phyloP scores from a whole-genome alignment of 306 rosid species.

The Prunus mongolica region DNA sequence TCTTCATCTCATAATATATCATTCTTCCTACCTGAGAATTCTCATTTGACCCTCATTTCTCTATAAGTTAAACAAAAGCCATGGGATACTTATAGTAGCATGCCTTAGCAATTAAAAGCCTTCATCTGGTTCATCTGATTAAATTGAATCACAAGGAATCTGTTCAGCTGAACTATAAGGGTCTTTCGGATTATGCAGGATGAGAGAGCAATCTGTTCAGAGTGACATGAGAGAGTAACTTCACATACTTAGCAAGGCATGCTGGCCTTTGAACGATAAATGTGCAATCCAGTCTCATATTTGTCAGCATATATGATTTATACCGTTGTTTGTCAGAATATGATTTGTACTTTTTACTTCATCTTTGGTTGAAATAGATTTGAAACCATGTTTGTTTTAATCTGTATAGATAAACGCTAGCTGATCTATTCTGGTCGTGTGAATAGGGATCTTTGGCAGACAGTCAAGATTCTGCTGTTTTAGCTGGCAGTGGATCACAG shows the following conservation, averaged over 20 bases:
- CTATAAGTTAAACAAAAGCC: too few relatives aligned
- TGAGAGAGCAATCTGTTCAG: too few relatives aligned
- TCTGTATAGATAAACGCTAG: conserved; percentile 5
- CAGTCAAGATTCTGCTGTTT: conserved; percentile 43
- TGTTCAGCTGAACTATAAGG: too few relatives aligned
- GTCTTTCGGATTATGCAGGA: too few relatives aligned
- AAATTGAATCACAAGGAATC: background rate
- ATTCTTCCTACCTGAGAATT: too few relatives aligned
- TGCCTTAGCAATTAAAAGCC: background rate
- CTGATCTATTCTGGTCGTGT: conserved; percentile 27
- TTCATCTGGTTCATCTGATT: background rate
- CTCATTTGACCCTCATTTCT: too few relatives aligned
- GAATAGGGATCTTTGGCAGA: conserved; percentile 54
- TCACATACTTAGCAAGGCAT: too few relatives aligned
- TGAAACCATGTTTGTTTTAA: conserved; percentile 9
- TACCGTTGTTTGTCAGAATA: too few relatives aligned
- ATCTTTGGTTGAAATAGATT: conserved; percentile 1
- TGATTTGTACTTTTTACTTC: background rate
- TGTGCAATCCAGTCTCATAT: background rate
- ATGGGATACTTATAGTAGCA: background rate
- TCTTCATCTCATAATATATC: too few relatives aligned
- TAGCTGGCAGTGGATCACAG: conserved; percentile 55
- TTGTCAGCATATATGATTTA: background rate
- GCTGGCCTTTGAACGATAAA: too few relatives aligned
- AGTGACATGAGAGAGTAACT: too few relatives aligned